Base-by-base conservation (phyloP, 2,329 filamentous ascomycete genomes). In the Colletotrichum scovillei region DNA sequence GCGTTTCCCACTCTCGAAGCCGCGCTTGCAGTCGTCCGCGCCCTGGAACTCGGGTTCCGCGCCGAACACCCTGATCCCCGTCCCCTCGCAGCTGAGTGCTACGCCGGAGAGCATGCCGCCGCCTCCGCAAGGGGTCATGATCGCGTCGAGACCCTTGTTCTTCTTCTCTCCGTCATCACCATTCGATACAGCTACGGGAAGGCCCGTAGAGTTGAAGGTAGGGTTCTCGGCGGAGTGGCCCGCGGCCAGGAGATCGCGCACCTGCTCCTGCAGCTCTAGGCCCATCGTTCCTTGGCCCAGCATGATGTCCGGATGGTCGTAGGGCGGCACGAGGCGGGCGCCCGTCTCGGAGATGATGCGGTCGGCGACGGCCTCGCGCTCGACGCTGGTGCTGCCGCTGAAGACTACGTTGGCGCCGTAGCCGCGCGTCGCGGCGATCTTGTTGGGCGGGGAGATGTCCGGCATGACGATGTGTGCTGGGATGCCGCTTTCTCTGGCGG, bases 391-490 rank as follows among this genome's bases (percentile, higher is more conserved):
- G 71, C 91, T 92, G 19, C 96, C 96, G 79, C 91, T 94, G 86
- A 97, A 97, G 69, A 94, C 86, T 38, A 98, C 89, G 53, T 88
- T 87, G 5, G 95, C 94, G 74, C 94, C 94, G 82, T 98, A 95
- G 6, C 91, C 89, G 76, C 88, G 86, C 0, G 96, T 98, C 0
- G 93, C 95, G 4, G 93, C 92, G 75, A 98, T 95, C 83, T 98
- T 98, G 75, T 92, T 92, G n/a, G 93, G 90, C 0, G 94, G 92
- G 69, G 92, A 93, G 79, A 97, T 97, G n/a, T 84, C 82, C 0
- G 96, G 96, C 96, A 98, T 98, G 72, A 98, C 92, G 79, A 98
- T 95, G 84, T 96, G 91, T 0, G 95, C 94, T 12, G 93, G 92
- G 75, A 98, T 92, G 66, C 87, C 85, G 79, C 93, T 90, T 49